Evolutionary conservation across 2,329 filamentous ascomycete genomes (phyloP), one percentile per base, ranked within the genome.

Genomic region (Fusarium sp.): DNA sequence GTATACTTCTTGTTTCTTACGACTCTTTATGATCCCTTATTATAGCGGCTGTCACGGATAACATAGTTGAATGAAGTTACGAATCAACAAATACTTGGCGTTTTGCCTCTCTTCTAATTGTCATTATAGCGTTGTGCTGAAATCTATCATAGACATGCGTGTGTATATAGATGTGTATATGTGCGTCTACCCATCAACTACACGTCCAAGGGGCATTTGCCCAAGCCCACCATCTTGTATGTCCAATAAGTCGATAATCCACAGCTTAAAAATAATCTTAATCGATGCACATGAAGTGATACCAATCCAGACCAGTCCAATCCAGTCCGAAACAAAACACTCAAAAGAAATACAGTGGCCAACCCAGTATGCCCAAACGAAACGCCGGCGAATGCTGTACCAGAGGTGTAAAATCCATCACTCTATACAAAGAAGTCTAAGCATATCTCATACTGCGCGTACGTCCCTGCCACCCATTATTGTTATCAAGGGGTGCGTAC

Each of bases 391-490:
- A 61, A 73, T 73, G 69, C 70, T 46, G 56, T 67, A 59, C 39
- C 51, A 40, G 38, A 49, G 38, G 55, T 39, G 53, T 46, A 28
- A 45, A 26, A 31, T 14, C 21, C 24, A 14, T 22, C 43, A 26
- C 49, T 50, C 22, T 52, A 33, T 42, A 26, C 34, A 19, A 39
- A 42, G 11, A 61, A 40, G 26, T 52, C 60, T 74, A 78, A 59
- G 76, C 76, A 60, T 78, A 78, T 67, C 76, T 74, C 73, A 74
- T 73, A 54, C 74, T 75, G 34, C 69, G 73, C 31, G 61, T 64
- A 8, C 74, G 54, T 40, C 64, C 69, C 38, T 55, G 47, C 67
- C 65, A 72, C 45, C 69, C 66, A 14, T 65, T 62, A 33, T 66
- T 65, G 19, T 61, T 52, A 34, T 65, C 55, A 33, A 75, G 33